Conservation (phyloP, 2,329 filamentous ascomycete genomes). For the Aspergillus fumigatiaffinis region DNA sequence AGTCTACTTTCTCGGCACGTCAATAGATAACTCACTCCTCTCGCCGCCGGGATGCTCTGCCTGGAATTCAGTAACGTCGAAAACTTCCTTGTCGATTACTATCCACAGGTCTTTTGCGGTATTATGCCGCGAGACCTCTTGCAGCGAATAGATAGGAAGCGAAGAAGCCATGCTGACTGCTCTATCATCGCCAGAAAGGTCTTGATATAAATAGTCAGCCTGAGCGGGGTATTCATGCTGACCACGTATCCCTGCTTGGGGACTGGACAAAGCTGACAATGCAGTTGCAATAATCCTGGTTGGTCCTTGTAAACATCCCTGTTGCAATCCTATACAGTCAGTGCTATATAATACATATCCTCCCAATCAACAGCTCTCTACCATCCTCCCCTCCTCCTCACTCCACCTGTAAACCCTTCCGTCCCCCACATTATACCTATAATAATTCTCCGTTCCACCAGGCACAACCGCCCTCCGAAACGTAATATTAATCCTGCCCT, state of each 20-base stretch:
- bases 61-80: constrained; percentile 16
- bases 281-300: no score
- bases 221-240: neutral
- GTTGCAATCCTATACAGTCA: no score
- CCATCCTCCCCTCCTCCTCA: constrained; percentile 31
- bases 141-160: neutral
- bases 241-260: neutral
- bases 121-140: neutral
- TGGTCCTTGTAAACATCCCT: no score
- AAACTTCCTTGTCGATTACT: constrained; percentile 18
- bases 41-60: constrained; percentile 18
- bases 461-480: constrained; percentile 68
- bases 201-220: neutral
- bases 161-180: neutral
- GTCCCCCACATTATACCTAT: constrained; percentile 74
- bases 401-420: constrained; percentile 69
- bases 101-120: constrained; percentile 11
- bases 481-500: constrained; percentile 71
- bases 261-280: no score
- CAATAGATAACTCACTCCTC: neutral
- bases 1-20: neutral
- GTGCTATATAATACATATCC: no score
- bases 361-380: no score
- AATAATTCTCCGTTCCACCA: constrained; percentile 76
- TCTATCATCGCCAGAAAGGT: neutral